Base-by-base conservation (phyloP, 371 early-diverging fungal species). In the Mucor velutinosus region DNA sequence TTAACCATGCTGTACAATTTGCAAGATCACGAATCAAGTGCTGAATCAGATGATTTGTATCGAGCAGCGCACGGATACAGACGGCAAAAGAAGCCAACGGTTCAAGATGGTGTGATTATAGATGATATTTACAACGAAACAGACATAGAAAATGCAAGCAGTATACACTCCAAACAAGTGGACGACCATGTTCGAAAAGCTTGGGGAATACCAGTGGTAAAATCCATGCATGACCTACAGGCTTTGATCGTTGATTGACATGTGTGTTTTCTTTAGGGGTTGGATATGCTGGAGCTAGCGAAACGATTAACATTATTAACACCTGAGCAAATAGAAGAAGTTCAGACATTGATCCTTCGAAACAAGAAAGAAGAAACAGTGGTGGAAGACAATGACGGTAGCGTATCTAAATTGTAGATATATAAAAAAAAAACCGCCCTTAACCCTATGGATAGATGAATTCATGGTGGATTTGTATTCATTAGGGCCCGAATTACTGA, bases 131-230 rank as follows among this genome's bases (percentile, higher is more conserved):
- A 79, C 62, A 60, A 47, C 14, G 76, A 78, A 65, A 69, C 69
- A 25, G 83, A 83, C 65, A 10, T 80, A 21, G 71, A 75, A 0
- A 64, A 67, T 55, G 67, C 74, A 0, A 65, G 79, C 49, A 72
- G 76, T 3, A 75, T 80, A 27, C 83, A 83, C 67, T 65, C 67
- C 11, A 58, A 62, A 51, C n/a, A 43, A 7, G 17, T 80, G 41
- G 76, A 72, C 11, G 68, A 73, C 10, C 53, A 65, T 15, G 56
- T 74, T n/a, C 59, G 77, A 58, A 56, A 43, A 12, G 76, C 75
- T 6, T 83, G 83, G 83, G 80, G 80, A 32, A 65, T 83, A 55
- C 83, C 83, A 25, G 72, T 74, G 63, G 78, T 78, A 73, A 59
- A 37, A 41, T 61, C 27, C 56, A n/a, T n/a, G 47, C 47, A 37